Conservation (phyloP, 208 protist genomes). For the Naegleria fowleri region DNA sequence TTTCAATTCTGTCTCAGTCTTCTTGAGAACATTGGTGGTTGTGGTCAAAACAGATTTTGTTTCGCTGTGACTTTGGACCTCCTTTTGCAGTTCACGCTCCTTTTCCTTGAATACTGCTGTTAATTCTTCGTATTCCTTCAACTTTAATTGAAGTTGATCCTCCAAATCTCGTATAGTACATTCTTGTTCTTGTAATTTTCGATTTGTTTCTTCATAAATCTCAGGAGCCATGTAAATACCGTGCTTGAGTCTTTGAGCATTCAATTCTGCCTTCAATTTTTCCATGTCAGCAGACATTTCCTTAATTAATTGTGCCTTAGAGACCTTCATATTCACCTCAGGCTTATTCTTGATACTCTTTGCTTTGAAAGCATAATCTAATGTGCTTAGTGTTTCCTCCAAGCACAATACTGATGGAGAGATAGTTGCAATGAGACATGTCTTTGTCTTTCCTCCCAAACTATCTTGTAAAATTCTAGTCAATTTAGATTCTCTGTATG, state of each 20-base stretch:
- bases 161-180: not conserved
- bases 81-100: not conserved
- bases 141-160: not conserved
- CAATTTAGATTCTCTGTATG: slow-evolving; percentile 61
- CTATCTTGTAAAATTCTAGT: slow-evolving; percentile 64
- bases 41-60: not conserved
- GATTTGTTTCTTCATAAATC: slow-evolving; percentile 37
- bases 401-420: slow-evolving; percentile 37
- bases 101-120: not conserved
- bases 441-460: slow-evolving; percentile 58
- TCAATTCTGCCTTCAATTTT: slow-evolving; percentile 48
- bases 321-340: slow-evolving; percentile 55
- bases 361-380: slow-evolving; percentile 44
- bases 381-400: slow-evolving; percentile 45
- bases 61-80: not conserved
- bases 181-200: slow-evolving; percentile 25
- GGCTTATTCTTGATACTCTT: slow-evolving; percentile 61
- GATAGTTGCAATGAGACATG: slow-evolving; percentile 43
- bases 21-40: not conserved
- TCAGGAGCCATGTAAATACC: slow-evolving; percentile 48
- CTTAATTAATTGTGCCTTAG: slow-evolving; percentile 48
- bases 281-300: slow-evolving; percentile 52
- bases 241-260: slow-evolving; percentile 41
- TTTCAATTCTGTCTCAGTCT: not conserved
- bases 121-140: slow-evolving; percentile 22